Evolutionary conservation across 345 rosid genomes (phyloP).

Genomic region (Citrus mangshanensis): DNA sequence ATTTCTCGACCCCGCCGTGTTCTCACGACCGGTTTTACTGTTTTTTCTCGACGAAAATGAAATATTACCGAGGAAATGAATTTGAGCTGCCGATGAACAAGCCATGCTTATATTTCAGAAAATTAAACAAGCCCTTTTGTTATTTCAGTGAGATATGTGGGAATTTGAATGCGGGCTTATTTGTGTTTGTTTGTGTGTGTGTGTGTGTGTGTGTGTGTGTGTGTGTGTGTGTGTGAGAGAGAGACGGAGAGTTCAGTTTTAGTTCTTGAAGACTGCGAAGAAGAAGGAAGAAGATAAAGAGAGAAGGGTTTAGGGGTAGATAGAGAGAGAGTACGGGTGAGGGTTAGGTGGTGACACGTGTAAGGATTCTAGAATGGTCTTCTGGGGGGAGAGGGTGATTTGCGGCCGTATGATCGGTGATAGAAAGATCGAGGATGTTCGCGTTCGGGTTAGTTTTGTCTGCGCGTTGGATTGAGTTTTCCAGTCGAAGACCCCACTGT

Average conservation of each 20-base stretch:
- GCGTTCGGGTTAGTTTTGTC: too few species aligned
- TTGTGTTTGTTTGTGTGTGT: not conserved
- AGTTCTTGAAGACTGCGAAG: not conserved
- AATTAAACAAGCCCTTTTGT: not conserved
- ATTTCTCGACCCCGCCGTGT: slow-evolving; percentile 22
- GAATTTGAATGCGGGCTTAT: too few species aligned
- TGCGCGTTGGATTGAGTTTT: too few species aligned
- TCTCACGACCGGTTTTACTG: slow-evolving; percentile 2
- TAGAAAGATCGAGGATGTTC: not conserved
- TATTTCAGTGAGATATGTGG: not conserved
- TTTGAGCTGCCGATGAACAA: slow-evolving; percentile 71
- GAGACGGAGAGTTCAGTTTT: not conserved
- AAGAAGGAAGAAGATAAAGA: slow-evolving; percentile 8
- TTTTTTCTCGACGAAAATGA: slow-evolving; percentile 31
- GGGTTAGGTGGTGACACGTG: slow-evolving; percentile 53
- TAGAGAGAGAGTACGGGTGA: not conserved
- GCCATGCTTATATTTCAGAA: slow-evolving; percentile 40
- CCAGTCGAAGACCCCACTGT: too few species aligned
- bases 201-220: not conserved
- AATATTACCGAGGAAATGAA: slow-evolving; percentile 57
- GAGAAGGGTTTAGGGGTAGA: slow-evolving; percentile 27
- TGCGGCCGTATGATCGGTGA: too few species aligned
- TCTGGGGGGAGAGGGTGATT: too few species aligned
- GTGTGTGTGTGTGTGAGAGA: not conserved
- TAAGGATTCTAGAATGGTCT: slow-evolving; percentile 30